phyloP scores from a whole-genome alignment of 176 grass and related monocot species.

The Melocanna baccifera region DNA sequence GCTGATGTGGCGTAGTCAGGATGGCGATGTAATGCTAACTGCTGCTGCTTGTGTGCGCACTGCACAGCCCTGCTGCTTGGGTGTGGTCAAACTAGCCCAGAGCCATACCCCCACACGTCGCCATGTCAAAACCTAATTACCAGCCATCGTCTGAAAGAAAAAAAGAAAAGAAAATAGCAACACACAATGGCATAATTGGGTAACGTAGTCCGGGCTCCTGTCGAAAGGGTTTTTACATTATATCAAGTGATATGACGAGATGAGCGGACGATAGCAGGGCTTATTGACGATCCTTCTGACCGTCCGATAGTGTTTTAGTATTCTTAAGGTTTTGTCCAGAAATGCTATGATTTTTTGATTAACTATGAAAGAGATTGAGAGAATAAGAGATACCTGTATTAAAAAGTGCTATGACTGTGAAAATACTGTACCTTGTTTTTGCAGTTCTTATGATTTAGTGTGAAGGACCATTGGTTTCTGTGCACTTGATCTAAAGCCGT shows the following conservation, averaged over 20 bases:
- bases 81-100: neutral
- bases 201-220: no score
- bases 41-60: neutral
- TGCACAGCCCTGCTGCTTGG: neutral
- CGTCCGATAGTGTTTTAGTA: no score
- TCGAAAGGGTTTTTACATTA: neutral
- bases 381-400: no score
- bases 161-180: no score
- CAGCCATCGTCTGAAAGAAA: neutral
- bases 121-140: neutral
- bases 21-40: neutral
- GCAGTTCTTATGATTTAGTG: neutral
- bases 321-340: no score
- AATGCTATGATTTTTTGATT: no score
- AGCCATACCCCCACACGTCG: neutral
- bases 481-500: neutral
- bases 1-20: conserved; percentile 12
- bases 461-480: neutral
- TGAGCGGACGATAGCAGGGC: no score
- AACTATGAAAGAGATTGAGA: no score
- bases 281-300: no score
- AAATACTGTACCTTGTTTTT: neutral
- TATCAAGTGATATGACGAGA: neutral
- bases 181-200: no score
- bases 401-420: no score